Conservation (phyloP, 352 stramenopile genomes). For the Pythium utonaiense region DNA sequence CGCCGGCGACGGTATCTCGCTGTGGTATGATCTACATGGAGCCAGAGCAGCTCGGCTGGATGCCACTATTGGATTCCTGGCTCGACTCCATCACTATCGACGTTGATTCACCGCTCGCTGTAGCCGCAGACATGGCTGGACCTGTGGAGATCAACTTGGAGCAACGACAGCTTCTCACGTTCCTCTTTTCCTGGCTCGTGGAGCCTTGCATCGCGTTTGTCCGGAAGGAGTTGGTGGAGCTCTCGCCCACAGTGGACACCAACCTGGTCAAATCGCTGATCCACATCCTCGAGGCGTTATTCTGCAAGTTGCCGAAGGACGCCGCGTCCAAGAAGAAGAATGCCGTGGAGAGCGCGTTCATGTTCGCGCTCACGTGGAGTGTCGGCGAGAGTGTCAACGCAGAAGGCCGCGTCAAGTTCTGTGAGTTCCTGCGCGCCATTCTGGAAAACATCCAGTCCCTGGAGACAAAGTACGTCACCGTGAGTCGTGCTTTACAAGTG, state of each 20-base stretch:
- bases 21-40: slow-evolving; percentile 96
- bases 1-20: slow-evolving; percentile 90
- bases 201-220: slow-evolving; percentile 89
- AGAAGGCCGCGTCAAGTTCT: slow-evolving; percentile 66
- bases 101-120: slow-evolving; percentile 4
- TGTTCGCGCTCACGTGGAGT: slow-evolving; percentile 92
- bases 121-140: slow-evolving; percentile 21
- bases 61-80: slow-evolving; percentile 88
- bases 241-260: slow-evolving; percentile 87
- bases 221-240: slow-evolving; percentile 81
- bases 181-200: slow-evolving; percentile 86
- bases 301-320: slow-evolving; percentile 68
- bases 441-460: slow-evolving; percentile 69
- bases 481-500: slow-evolving; percentile 76
- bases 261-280: slow-evolving; percentile 89
- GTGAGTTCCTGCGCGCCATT: slow-evolving; percentile 77
- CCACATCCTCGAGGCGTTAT: slow-evolving; percentile 77
- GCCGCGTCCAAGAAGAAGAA: slow-evolving; percentile 65
- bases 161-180: slow-evolving; percentile 66
- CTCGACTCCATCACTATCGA: slow-evolving; percentile 60
- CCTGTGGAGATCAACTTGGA: slow-evolving; percentile 74
- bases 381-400: slow-evolving; percentile 80
- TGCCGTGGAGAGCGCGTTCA: slow-evolving; percentile 75
- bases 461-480: slow-evolving; percentile 68
- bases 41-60: slow-evolving; percentile 88